These are phyloP conservation scores for Trichomonas vaginalis DNA, from an alignment of 208 protist species.

Conservation along the genomic window DNA sequence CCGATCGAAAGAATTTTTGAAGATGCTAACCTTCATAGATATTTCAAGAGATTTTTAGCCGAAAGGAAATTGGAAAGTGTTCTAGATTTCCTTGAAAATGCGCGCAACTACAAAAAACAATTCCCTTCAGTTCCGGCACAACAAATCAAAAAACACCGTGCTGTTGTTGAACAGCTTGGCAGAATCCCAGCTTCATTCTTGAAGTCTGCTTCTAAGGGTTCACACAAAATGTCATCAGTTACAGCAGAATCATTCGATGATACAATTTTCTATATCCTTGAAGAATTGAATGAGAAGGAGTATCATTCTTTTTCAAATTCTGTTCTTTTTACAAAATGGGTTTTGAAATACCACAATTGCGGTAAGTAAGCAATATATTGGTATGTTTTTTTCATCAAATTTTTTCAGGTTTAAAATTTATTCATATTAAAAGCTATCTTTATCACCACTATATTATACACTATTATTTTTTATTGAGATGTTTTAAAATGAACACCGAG, in stretches of 20 bases:
- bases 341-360: background rate
- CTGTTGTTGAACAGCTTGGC: background rate
- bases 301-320: background rate
- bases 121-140: background rate
- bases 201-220: background rate
- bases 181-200: background rate
- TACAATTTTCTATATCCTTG: background rate
- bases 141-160: background rate
- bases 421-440: too few relatives aligned
- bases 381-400: too few relatives aligned
- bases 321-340: background rate
- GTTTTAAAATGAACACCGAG: too few relatives aligned
- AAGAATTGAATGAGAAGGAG: background rate
- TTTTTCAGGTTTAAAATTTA: too few relatives aligned
- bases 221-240: background rate
- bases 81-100: background rate
- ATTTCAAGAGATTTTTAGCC: background rate
- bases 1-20: background rate
- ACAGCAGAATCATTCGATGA: background rate
- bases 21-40: background rate
- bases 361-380: too few relatives aligned
- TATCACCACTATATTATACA: too few relatives aligned
- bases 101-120: background rate
- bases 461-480: too few relatives aligned
- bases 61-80: background rate